These are phyloP conservation scores for Hyphopichia homilentoma DNA, from an alignment of 805 yeast species.

Conservation along the genomic window DNA sequence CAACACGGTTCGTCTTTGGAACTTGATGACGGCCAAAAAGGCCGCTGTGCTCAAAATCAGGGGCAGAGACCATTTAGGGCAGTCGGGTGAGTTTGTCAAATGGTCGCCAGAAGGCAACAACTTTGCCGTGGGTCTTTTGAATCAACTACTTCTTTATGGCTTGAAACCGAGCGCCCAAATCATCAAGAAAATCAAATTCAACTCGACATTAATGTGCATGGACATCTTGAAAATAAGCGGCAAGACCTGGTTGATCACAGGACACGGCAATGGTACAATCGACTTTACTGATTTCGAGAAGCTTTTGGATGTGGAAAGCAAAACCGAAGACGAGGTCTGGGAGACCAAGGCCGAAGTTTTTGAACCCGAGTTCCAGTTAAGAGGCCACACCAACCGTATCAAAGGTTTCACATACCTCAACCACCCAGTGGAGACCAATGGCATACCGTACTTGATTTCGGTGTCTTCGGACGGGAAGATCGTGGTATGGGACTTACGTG, in stretches of 20 bases:
- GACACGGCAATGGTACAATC: conserved; percentile 70
- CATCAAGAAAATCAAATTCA: conserved; percentile 47
- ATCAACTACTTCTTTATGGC: conserved; percentile 60
- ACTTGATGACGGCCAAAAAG: conserved; percentile 91
- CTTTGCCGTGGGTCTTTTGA: conserved; percentile 72
- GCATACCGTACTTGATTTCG: conserved; percentile 56
- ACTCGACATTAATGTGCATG: conserved; percentile 64
- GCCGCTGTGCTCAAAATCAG: conserved; percentile 79
- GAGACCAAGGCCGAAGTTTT: conserved; percentile 18
- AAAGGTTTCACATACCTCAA: conserved; percentile 65
- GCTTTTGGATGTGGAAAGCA: conserved; percentile 11
- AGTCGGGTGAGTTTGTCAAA: conserved; percentile 58
- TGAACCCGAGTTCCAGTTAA: conserved; percentile 54
- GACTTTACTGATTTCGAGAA: conserved; percentile 47
- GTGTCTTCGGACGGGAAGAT: conserved; percentile 92
- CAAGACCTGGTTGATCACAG: conserved; percentile 58
- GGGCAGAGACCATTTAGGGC: conserved; percentile 64
- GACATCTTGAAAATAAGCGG: conserved; percentile 46
- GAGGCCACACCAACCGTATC: conserved; percentile 83
- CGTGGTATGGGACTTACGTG: conserved; percentile 74
- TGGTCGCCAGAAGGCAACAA: conserved; percentile 69
- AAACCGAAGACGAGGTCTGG: conserved; percentile 19
- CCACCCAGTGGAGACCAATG: conserved; percentile 30
- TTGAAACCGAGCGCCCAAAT: conserved; percentile 57
- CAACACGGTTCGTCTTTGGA: conserved; percentile 85